Conservation (phyloP, 2,329 filamentous ascomycete species). For the Fusarium aywerte region DNA sequence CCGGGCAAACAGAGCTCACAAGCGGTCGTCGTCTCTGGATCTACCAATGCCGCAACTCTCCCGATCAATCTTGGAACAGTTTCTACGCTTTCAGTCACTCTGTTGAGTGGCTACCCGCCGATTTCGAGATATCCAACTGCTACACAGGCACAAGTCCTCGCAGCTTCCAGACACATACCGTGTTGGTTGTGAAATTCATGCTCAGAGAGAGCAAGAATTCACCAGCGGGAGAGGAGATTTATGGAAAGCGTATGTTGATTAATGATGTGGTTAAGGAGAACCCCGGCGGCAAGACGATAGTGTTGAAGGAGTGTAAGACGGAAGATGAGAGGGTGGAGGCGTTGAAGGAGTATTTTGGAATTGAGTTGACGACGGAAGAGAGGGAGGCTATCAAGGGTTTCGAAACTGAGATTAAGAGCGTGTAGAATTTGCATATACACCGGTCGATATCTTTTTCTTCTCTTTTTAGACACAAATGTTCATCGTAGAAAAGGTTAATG, state of each 20-base stretch:
- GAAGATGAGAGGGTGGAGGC: slow-evolving; percentile 66
- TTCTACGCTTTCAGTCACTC: slow-evolving; percentile 73
- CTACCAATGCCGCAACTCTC: slow-evolving; percentile 67
- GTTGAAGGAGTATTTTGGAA: slow-evolving; percentile 63
- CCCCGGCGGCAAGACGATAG: slow-evolving; percentile 59
- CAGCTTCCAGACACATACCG: slow-evolving; percentile 64
- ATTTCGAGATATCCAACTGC: slow-evolving; percentile 71
- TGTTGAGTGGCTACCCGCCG: slow-evolving; percentile 68
- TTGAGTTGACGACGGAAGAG: slow-evolving; percentile 63
- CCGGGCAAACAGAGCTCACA: slow-evolving; percentile 55
- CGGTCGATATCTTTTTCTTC: too few species aligned
- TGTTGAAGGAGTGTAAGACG: slow-evolving; percentile 58
- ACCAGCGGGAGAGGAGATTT: slow-evolving; percentile 56
- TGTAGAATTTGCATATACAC: slow-evolving; percentile 11
- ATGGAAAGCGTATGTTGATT: slow-evolving; percentile 65
- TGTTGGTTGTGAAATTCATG: slow-evolving; percentile 67
- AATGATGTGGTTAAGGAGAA: slow-evolving; percentile 65
- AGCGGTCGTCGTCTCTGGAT: slow-evolving; percentile 66
- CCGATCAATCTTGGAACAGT: slow-evolving; percentile 63
- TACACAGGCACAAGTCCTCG: slow-evolving; percentile 60
- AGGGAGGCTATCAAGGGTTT: slow-evolving; percentile 61
- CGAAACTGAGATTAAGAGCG: slow-evolving; percentile 55
- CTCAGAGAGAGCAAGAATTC: slow-evolving; percentile 55
- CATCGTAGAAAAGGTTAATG: not conserved
- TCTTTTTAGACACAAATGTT: not conserved